Conservation (phyloP, 169 alveolate genomes). For the Nephromyces sp. region DNA sequence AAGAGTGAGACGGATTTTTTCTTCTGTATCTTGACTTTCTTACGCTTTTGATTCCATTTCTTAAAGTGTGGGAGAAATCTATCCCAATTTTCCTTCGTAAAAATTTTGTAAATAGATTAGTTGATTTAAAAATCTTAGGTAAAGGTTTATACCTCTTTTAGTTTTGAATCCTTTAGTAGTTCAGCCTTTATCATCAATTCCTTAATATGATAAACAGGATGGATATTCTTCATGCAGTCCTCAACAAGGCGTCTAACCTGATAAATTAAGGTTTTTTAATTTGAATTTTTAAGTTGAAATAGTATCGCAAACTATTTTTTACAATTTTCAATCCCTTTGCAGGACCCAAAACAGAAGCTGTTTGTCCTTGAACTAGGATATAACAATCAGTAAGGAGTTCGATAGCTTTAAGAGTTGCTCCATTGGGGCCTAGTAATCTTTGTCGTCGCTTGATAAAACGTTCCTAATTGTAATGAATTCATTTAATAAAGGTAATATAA, state of each 20-base stretch:
- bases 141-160: conserved; percentile 47
- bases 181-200: conserved; percentile 97
- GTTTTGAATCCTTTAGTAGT: conserved; percentile 85
- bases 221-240: conserved; percentile 96
- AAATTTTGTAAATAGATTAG: not conserved
- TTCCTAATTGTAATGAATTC: conserved; percentile 44
- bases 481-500: not conserved
- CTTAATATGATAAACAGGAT: conserved; percentile 96
- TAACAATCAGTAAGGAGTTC: conserved; percentile 96
- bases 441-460: conserved; percentile 95
- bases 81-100: conserved; percentile 82
- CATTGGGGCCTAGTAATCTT: conserved; percentile 98
- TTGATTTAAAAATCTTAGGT: not conserved
- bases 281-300: not conserved
- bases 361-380: conserved; percentile 91
- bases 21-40: conserved; percentile 47
- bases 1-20: conserved; percentile 78
- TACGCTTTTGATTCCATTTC: conserved; percentile 80
- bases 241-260: conserved; percentile 79
- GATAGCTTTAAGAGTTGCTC: conserved; percentile 91
- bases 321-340: conserved; percentile 84
- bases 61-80: conserved; percentile 95
- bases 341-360: conserved; percentile 94
- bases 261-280: not conserved
- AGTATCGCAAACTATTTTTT: conserved; percentile 37